phyloP scores from a whole-genome alignment of 2,329 filamentous ascomycete species.

The Alternaria sp. region DNA sequence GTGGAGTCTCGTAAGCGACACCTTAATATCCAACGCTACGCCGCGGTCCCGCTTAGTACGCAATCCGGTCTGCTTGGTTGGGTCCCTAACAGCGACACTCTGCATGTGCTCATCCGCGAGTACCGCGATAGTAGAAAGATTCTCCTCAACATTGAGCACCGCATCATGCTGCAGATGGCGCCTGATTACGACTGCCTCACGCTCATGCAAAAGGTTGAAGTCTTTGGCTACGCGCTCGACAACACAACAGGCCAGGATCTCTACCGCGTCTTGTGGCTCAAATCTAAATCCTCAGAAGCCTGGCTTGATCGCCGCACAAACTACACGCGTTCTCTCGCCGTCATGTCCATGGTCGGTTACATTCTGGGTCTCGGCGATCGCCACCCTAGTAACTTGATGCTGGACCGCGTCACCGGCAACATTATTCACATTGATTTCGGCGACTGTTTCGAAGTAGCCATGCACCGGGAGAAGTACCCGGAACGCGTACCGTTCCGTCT shows the following conservation, averaged over 20 bases:
- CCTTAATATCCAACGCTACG: slow-evolving; percentile 93
- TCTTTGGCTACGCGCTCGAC: slow-evolving; percentile 98
- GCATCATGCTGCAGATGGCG: slow-evolving; percentile 99
- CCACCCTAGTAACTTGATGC: slow-evolving; percentile 96
- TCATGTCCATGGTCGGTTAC: slow-evolving; percentile 99
- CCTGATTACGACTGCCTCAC: slow-evolving; percentile 98
- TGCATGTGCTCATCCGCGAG: slow-evolving; percentile 95
- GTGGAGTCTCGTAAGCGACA: slow-evolving; percentile 97
- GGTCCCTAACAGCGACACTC: slow-evolving; percentile 96
- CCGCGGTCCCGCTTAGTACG: slow-evolving; percentile 95
- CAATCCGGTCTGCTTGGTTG: slow-evolving; percentile 94
- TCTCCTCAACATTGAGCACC: slow-evolving; percentile 96
- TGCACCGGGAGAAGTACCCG: slow-evolving; percentile 99
- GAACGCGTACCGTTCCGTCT: slow-evolving; percentile 97
- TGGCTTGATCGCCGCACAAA: slow-evolving; percentile 99
- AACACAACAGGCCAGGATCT: slow-evolving; percentile 99
- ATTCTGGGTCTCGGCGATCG: slow-evolving; percentile 96
- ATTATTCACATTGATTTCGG: slow-evolving; percentile 99
- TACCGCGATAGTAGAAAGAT: slow-evolving; percentile 98
- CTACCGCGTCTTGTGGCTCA: slow-evolving; percentile 97
- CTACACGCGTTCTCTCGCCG: slow-evolving; percentile 93
- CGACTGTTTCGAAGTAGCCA: slow-evolving; percentile 98
- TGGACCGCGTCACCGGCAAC: slow-evolving; percentile 93
- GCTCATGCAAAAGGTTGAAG: slow-evolving; percentile 99
- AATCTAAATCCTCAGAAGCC: slow-evolving; percentile 96